phyloP scores from a whole-genome alignment of 2,329 filamentous ascomycete genomes.

The Neurospora sp. region DNA sequence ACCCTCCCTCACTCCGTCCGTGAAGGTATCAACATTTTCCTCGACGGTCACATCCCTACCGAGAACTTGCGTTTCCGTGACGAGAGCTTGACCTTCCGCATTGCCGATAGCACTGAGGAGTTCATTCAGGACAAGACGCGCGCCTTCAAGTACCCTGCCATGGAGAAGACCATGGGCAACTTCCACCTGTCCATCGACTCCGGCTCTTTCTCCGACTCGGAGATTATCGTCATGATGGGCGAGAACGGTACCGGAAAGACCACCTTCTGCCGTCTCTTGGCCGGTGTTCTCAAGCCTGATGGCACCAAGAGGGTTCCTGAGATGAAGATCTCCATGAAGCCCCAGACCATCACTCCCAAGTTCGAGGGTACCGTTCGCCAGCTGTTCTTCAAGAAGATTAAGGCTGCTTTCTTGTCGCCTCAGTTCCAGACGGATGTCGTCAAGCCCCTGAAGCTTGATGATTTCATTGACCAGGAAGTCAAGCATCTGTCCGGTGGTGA shows the following conservation, averaged over 20 bases:
- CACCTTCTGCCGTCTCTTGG: constrained; percentile 94
- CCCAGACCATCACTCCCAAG: constrained; percentile 97
- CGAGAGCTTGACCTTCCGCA: constrained; percentile 90
- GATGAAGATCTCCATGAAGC: constrained; percentile 99
- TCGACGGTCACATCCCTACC: constrained; percentile 94
- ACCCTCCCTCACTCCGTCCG: constrained; percentile 91
- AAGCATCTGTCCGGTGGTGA: constrained; percentile 99
- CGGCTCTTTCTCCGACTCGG: constrained; percentile 91
- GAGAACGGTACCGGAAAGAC: constrained; percentile 95
- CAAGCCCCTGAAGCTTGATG: constrained; percentile 97
- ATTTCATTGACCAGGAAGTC: constrained; percentile 99
- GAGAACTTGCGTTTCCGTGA: constrained; percentile 98
- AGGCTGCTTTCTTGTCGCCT: constrained; percentile 87
- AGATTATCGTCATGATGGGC: constrained; percentile 99
- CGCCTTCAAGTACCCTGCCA: constrained; percentile 76
- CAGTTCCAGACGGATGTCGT: constrained; percentile 99
- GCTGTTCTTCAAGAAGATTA: constrained; percentile 99
- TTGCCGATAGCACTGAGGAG: constrained; percentile 82
- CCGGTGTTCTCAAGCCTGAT: constrained; percentile 88
- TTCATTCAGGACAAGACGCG: constrained; percentile 76
- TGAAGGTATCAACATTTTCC: constrained; percentile 97
- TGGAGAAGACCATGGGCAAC: constrained; percentile 85
- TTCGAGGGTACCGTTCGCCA: constrained; percentile 95
- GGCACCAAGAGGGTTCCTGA: constrained; percentile 66
- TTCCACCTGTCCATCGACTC: constrained; percentile 77